Evolutionary conservation across 441 rosid genomes (phyloP).

Genomic region (Kokia cookei): DNA sequence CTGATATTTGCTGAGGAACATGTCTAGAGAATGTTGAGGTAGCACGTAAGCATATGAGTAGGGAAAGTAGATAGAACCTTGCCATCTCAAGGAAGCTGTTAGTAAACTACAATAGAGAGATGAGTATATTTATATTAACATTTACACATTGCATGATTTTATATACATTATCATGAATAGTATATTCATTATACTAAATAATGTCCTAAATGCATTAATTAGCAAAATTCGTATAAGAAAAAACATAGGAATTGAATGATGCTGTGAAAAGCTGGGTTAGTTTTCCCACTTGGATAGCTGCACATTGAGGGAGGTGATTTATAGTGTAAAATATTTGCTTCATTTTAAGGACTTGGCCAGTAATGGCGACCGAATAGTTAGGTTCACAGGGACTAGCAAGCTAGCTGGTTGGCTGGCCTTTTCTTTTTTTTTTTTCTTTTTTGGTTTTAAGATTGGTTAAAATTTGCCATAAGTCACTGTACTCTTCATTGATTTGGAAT

Average conservation of each 20-base stretch:
- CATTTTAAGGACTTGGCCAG: not conserved
- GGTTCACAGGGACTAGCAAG: not conserved
- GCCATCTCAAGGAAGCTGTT: constrained; percentile 8
- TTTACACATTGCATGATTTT: not conserved
- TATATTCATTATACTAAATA: too few relatives aligned
- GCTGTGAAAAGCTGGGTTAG: constrained; percentile 11
- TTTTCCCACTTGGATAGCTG: not conserved
- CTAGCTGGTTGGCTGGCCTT: not conserved
- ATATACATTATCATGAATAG: not conserved
- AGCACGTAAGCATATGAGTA: constrained; percentile 7
- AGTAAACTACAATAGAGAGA: not conserved
- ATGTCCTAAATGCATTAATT: not conserved
- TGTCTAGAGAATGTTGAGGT: constrained; percentile 6
- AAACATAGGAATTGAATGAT: not conserved
- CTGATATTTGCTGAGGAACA: not conserved
- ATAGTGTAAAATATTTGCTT: too few relatives aligned
- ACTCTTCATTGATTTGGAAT: too few relatives aligned
- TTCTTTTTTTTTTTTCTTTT: too few relatives aligned
- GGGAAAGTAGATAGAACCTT: constrained; percentile 2
- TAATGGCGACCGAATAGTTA: constrained; percentile 4
- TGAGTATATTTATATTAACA: not conserved
- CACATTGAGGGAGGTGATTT: not conserved
- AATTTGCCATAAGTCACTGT: too few relatives aligned
- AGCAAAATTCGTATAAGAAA: not conserved
- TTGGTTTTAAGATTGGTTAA: too few relatives aligned